Evolutionary conservation across 768 basidiomycete species (phyloP).

Genomic region (Tricholoma flavovirens): DNA sequence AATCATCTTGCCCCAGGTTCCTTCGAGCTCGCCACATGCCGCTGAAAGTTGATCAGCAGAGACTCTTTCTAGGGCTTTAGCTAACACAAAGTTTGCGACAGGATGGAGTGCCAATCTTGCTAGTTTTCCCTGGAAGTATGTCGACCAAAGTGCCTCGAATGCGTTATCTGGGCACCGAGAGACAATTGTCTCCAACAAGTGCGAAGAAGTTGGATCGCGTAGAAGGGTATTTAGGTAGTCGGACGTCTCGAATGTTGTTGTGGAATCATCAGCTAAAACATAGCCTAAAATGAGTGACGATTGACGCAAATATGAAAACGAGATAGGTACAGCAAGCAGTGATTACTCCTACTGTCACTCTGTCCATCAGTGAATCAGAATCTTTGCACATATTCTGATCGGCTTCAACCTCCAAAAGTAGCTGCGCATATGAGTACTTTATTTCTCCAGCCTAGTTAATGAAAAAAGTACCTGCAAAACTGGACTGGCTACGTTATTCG

Average conservation of each 20-base stretch:
- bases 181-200: constrained; percentile 81
- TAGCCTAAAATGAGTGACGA: not conserved
- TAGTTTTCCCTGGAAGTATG: constrained; percentile 74
- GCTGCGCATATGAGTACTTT: constrained; percentile 34
- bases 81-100: constrained; percentile 90
- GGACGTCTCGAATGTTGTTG: constrained; percentile 42
- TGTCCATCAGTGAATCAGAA: constrained; percentile 74
- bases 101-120: constrained; percentile 75
- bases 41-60: constrained; percentile 48
- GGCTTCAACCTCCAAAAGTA: constrained; percentile 79
- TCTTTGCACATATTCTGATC: constrained; percentile 53
- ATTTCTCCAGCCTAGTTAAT: constrained; percentile 8
- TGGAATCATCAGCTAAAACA: constrained; percentile 34
- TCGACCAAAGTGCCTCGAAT: constrained; percentile 67
- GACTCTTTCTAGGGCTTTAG: constrained; percentile 66
- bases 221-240: constrained; percentile 81
- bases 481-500: constrained; percentile 73
- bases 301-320: not conserved
- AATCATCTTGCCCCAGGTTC: constrained; percentile 55
- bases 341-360: constrained; percentile 71
- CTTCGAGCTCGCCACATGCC: constrained; percentile 55
- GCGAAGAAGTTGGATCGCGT: constrained; percentile 83
- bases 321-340: constrained; percentile 50
- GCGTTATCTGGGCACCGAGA: constrained; percentile 50
- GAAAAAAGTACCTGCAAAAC: constrained; percentile 52